Evolutionary conservation across 2,329 filamentous ascomycete species (phyloP), one percentile per base, ranked within the genome.

Genomic region (Xylaria sp.): DNA sequence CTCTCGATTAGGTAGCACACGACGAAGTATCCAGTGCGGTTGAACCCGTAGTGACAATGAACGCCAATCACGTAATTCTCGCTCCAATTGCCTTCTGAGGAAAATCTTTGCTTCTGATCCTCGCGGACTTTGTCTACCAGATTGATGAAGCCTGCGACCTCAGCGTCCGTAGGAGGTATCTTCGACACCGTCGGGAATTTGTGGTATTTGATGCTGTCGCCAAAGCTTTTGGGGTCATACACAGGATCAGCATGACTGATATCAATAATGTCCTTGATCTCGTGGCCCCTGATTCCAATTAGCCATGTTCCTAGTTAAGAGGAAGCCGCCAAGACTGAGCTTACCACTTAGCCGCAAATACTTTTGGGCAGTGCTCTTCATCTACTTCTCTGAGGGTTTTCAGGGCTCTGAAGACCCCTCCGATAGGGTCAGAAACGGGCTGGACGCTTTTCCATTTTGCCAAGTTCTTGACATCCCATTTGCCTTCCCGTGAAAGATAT

Each of bases 381-480:
- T 98, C 95, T 1, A 94, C 92, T 80, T 98, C 94, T 41, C 95
- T 89, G 23, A 98, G 86, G 0, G 96, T 98, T 81, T 98, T 98
- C 86, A 98, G 92, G 2, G 94, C 94, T 31, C 93, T 90, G 78
- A 98, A 98, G 4, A 94, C 84, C 15, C 89, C 89, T 0, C 88
- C 92, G 68, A 98, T 96, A 3, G 91, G 90, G 1, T 87, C 86
- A 0, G 93, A 97, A 1, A 97, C 92, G 0, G 94, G 92, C 1
- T 84, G 81, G 0, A 97, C 92, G 20, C 89, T 89, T 79, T 93
- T 88, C 95, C 95, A 98, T 78, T 98, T 98, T 68, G 88, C 90
- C 12, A 98, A 85, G 76, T 98, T 98, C 82, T 98, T 98, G 73
- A 98, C 94, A 77, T 98, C 95, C 95, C 95, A 98, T 82, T 98